Base-by-base conservation (phyloP, 2,329 filamentous ascomycete genomes). In the Fusarium praegraminearum region DNA sequence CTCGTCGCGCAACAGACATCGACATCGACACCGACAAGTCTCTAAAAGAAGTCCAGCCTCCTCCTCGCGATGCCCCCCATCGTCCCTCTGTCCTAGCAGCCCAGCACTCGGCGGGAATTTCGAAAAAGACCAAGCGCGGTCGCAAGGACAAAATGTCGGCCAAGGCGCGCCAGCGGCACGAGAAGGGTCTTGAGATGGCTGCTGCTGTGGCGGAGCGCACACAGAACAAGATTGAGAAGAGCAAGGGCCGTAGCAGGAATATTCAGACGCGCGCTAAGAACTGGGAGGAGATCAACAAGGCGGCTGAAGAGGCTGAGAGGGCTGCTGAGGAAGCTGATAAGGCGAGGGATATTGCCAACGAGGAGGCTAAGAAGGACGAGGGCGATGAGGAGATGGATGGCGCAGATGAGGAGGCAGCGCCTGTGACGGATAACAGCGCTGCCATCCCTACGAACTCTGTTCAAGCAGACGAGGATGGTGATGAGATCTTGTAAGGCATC, bases 11-110 rank as follows among this genome's bases (percentile, higher is more conserved):
- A 47, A 88, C 88, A 18, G 91, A 90, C 6, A 90, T 91, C 28
- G 84, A 89, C 74, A 89, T 93, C 79, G 82, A 92, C 80, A 87
- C 87, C 44, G 90, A 93, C 83, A 92, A 92, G 80, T 91, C 90
- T 9, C 83, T 92, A 24, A 91, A 91, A 76, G 81, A 87, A 38
- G 79, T 86, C 62, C 81, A 84, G 64, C 82, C 85, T 13, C 87
- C 88, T 3, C 67, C 79, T 61, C 81, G 85, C 67, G 38, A 50
- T 49, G 68, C 72, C 30, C 41, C 64, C 38, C 77, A 82, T 63
- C 86, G 89, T 7, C 88, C 89, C 30, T 89, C 91, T n/a, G 85
- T 93, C 20, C 87, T 93, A 41, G 88, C 88, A 40, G 87, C 90
- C 18, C 90, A 92, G 70, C 87, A 90, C 76, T 81, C 83, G 3